Evolutionary conservation across 2,329 filamentous ascomycete species (phyloP).

Genomic region (Laburnicola sp.): DNA sequence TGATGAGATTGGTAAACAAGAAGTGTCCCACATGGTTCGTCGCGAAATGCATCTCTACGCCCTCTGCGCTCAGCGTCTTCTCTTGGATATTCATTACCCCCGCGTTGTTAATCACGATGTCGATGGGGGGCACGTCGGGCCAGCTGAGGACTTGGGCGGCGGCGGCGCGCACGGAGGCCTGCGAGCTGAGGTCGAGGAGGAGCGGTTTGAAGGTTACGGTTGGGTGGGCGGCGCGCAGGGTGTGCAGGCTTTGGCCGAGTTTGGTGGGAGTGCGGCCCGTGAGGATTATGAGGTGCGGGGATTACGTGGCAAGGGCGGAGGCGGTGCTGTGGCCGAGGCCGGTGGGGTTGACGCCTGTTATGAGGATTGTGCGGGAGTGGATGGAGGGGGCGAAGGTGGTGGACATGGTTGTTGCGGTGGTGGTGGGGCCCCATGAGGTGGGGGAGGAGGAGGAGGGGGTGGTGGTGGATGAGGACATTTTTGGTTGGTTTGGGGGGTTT

Average conservation of each 20-base stretch:
- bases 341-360: slow-evolving; percentile 3
- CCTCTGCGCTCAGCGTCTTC: slow-evolving; percentile 37
- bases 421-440: slow-evolving; percentile 2
- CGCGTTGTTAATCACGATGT: slow-evolving; percentile 47
- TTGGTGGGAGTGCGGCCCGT: slow-evolving; percentile 47
- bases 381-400: slow-evolving; percentile 11
- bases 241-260: slow-evolving; percentile 37
- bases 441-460: neutral
- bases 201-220: slow-evolving; percentile 30
- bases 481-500: too few relatives aligned
- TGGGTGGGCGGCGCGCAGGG: slow-evolving; percentile 34
- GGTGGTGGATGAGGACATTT: neutral
- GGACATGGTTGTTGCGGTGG: slow-evolving; percentile 13
- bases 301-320: neutral
- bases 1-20: slow-evolving; percentile 46
- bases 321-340: slow-evolving; percentile 5
- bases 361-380: slow-evolving; percentile 10
- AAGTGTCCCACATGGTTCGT: slow-evolving; percentile 52
- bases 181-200: slow-evolving; percentile 37
- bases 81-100: slow-evolving; percentile 5
- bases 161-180: slow-evolving; percentile 33
- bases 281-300: slow-evolving; percentile 16
- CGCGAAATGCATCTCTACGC: slow-evolving; percentile 50
- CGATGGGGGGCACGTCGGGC: slow-evolving; percentile 28
- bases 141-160: slow-evolving; percentile 24